These are phyloP conservation scores for Aureobasidium vineae DNA, from an alignment of 2,329 filamentous ascomycete species.

Conservation along the genomic window DNA sequence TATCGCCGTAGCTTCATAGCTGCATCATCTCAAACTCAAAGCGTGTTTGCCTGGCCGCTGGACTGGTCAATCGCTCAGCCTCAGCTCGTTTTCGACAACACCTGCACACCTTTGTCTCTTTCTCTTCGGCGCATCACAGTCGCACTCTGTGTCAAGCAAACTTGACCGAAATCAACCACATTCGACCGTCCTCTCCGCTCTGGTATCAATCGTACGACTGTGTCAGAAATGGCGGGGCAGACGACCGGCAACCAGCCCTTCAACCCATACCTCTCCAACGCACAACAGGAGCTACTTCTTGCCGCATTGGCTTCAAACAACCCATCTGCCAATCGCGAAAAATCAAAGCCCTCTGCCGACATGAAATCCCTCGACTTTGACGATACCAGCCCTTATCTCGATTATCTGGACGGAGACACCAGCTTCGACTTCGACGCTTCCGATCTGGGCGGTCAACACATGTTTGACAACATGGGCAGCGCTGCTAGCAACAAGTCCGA, in stretches of 20 bases:
- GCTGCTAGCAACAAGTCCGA: slow-evolving; percentile 36
- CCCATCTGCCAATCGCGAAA: slow-evolving; percentile 27
- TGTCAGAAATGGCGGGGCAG: slow-evolving; percentile 27
- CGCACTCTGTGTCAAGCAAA: not conserved
- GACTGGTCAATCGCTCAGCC: not conserved
- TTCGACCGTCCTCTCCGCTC: slow-evolving; percentile 1
- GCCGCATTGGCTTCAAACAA: slow-evolving; percentile 50
- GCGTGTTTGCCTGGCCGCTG: slow-evolving; percentile 10
- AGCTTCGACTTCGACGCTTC: slow-evolving; percentile 72
- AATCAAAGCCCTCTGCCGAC: slow-evolving; percentile 9
- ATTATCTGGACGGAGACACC: slow-evolving; percentile 74
- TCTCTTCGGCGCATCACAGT: not conserved
- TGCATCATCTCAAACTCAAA: slow-evolving; percentile 21
- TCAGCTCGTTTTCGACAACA: not conserved
- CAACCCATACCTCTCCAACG: slow-evolving; percentile 47
- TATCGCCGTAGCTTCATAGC: slow-evolving; percentile 8
- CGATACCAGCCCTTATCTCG: slow-evolving; percentile 68
- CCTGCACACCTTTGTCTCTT: not conserved
- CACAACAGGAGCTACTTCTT: slow-evolving; percentile 50
- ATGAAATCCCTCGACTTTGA: slow-evolving; percentile 34
- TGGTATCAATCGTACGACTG: slow-evolving; percentile 19
- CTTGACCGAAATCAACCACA: not conserved
- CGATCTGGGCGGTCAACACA: slow-evolving; percentile 55
- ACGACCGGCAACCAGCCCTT: slow-evolving; percentile 31
- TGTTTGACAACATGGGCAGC: slow-evolving; percentile 75